Conservation (phyloP, 176 grass and related monocot genomes). For the Oryza coarctata region DNA sequence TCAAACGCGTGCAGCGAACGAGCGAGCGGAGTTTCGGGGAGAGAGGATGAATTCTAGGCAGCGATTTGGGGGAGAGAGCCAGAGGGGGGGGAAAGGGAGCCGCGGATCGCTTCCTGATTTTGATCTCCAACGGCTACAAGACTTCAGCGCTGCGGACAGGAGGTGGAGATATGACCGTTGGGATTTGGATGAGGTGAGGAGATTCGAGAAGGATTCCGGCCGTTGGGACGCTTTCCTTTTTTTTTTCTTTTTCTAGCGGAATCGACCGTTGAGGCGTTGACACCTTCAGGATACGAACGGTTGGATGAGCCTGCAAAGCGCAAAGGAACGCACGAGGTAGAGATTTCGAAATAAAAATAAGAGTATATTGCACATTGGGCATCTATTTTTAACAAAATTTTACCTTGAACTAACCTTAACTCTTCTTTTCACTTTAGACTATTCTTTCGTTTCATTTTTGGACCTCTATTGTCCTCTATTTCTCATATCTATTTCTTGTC, state of each 20-base stretch:
- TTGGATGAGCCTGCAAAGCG: too few relatives aligned
- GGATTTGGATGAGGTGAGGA: not conserved
- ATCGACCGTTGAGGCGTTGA: not conserved
- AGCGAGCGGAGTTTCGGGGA: not conserved
- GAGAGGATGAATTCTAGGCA: not conserved
- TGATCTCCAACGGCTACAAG: conserved; percentile 32
- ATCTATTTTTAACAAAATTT: too few relatives aligned
- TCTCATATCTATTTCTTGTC: too few relatives aligned
- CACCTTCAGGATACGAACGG: too few relatives aligned
- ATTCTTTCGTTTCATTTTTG: too few relatives aligned
- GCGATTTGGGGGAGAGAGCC: not conserved
- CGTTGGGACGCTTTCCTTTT: not conserved
- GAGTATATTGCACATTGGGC: too few relatives aligned
- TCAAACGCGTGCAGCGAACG: not conserved
- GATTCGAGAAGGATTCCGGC: not conserved
- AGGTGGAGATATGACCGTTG: not conserved
- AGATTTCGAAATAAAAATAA: too few relatives aligned
- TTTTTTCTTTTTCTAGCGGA: not conserved
- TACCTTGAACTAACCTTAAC: too few relatives aligned
- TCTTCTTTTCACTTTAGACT: too few relatives aligned
- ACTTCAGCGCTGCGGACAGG: not conserved
- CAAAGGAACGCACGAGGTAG: too few relatives aligned
- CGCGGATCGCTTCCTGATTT: not conserved
- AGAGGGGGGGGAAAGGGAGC: not conserved
- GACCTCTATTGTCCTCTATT: too few relatives aligned